Evolutionary conservation across 2,329 filamentous ascomycete genomes (phyloP), one percentile per base, ranked within the genome.

Genomic region (Blumeria graminis): DNA sequence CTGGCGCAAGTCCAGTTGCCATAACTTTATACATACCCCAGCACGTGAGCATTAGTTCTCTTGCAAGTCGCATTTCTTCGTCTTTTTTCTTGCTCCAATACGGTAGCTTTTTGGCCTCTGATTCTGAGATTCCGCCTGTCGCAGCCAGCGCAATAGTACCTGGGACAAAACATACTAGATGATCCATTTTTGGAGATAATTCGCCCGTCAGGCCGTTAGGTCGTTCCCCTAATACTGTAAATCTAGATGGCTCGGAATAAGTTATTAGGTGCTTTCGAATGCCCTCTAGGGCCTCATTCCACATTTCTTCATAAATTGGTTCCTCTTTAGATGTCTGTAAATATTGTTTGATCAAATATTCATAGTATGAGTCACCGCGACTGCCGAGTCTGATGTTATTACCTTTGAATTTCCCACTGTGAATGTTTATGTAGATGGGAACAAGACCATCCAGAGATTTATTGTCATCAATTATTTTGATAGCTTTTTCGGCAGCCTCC

Each of bases 311-410:
- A 69, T 98, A 98, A 14, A 96, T 71, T 0, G 80, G 74, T 67
- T 98, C 90, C 65, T 89, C 75, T 66, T 84, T 80, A 57, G 85
- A 86, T 11, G 92, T 98, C 69, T 98, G 92, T 18, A 95, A 75
- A 67, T 94, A 96, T 68, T 98, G 92, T 71, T 98, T 98, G 73
- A 96, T 93, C 55, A 98, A 78, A 68, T 98, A 98, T 70, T 98
- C 87, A 70, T 98, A 98, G 71, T 96, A 98, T 52, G 89, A 95
- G 71, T 98, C 92, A 50, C 92, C 92, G 59, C 92, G 80, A 67
- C 87, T 95, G 41, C 92, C 92, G 22, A 96, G 75, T 16, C 92
- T 84, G 64, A 98, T 90, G 65, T 95, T 94, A 18, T 80, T 70
- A 18, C 86, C 87, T 55, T 79, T 76, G 70, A 96, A 98, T 56